A percentile compares a stretch with the other conserved stretches of the same genome.
These are phyloP conservation scores for Apiotrichum porosum DNA, from an alignment of 1,284 basidiomycete species.

Conservation along the genomic window DNA sequence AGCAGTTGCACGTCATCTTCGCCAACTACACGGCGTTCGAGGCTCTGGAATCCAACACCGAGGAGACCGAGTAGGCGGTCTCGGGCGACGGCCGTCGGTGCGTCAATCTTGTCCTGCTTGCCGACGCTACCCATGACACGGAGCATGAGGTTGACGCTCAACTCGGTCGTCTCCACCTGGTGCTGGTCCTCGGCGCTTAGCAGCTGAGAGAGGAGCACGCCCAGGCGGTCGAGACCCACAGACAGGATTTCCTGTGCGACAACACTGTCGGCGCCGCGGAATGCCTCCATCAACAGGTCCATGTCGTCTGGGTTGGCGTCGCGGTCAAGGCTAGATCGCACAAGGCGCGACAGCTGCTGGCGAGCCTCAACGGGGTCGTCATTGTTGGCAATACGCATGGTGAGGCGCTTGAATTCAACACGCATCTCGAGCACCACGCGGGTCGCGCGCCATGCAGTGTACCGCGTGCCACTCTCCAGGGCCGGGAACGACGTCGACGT, in stretches of 20 bases:
- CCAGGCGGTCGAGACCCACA: conserved; percentile 36
- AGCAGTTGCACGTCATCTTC: conserved; percentile 25
- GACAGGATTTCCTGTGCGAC: conserved; percentile 40
- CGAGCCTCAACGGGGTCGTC: conserved; percentile 34
- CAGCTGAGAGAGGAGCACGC: conserved; percentile 29
- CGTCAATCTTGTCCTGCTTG: conserved; percentile 11
- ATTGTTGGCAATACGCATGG: conserved; percentile 32
- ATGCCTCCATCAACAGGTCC: conserved; percentile 43
- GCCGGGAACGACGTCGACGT: conserved; percentile 14
- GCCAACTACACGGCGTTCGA: conserved; percentile 31
- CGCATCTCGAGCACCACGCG: conserved; percentile 45
- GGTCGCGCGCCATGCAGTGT: conserved; percentile 45
- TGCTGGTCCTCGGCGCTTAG: conserved; percentile 34
- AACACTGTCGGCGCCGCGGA: conserved; percentile 39
- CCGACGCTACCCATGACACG: conserved; percentile 31
- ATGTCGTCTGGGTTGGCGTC: conserved; percentile 40
- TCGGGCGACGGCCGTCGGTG: conserved; percentile 18
- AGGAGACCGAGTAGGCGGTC: conserved; percentile 37
- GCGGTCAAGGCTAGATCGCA: conserved; percentile 32
- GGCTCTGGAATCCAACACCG: conserved; percentile 32
- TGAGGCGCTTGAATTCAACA: conserved; percentile 44
- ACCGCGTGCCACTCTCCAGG: conserved; percentile 27
- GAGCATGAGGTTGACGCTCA: conserved; percentile 36
- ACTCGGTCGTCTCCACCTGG: conserved; percentile 20
- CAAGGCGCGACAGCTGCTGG: conserved; percentile 31